Base-by-base conservation (phyloP, 768 basidiomycete species). In the Auricularia cornea region DNA sequence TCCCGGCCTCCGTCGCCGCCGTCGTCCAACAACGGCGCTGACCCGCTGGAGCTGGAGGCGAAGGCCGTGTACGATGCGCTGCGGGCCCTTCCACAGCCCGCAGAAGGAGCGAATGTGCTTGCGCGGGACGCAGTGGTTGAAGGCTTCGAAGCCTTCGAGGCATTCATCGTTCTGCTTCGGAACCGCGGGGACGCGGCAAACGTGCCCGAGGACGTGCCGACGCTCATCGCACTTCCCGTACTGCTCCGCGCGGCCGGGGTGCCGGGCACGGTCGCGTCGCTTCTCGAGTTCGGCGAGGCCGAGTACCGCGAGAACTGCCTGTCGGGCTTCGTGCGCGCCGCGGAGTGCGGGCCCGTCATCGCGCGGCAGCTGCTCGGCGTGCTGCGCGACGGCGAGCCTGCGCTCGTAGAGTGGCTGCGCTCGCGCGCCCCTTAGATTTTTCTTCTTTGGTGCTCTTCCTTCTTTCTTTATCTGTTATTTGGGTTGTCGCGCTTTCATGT, bases 81-180 rank as follows among this genome's bases (percentile, higher is more conserved):
- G 52, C 76, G 72, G 54, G 72, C 75, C 29, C 77, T 92, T 38
- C 88, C 90, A 26, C 81, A 84, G 10, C 90, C 91, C 33, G 70
- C 66, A 16, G 73, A 74, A n/a, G 79, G 10, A 38, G 79, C 59
- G 81, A 78, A 59, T 26, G 66, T 56, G 29, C 72, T 89, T 10
- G 90, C 91, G n/a, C 79, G 81, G 44, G 90, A 93, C 71, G 91
- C 89, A 4, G 89, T 92, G 11, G 86, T 88, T 61, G 90, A 92
- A 69, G 91, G 88, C 2, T 85, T 88, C 67, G 82, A 81, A 62
- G 87, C 84, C 18, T 75, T 92, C 30, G 75, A 79, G 67, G 80
- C 84, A 26, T 73, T 92, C 20, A 76, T 77, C 18, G 75, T 79
- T 11, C 77, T 91, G 30, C 76, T 91, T 16, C 67, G 76, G 2